Evolutionary conservation across 2,329 filamentous ascomycete species (phyloP).

Genomic region (Colletotrichum cuscutae): DNA sequence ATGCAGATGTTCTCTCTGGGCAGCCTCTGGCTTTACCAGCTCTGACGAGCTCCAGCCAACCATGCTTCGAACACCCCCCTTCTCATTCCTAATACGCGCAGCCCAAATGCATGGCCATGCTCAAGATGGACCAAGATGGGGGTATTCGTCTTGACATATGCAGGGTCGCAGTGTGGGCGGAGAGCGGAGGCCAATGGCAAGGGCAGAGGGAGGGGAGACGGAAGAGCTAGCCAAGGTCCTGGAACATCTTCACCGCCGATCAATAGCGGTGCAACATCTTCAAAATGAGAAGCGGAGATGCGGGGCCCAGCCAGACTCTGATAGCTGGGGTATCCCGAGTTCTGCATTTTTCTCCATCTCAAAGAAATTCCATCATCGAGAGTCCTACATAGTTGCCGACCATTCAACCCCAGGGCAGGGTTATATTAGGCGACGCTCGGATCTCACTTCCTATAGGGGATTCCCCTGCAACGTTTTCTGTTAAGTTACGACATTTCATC

Average conservation of each 20-base stretch:
- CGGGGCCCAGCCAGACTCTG: background rate
- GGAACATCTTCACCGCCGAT: constrained; percentile 1
- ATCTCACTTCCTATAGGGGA: background rate
- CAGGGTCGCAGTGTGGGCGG: background rate
- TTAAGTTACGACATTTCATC: background rate
- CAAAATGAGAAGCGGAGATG: background rate
- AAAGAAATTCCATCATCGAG: background rate
- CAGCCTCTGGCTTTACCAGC: background rate
- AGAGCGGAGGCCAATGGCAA: background rate
- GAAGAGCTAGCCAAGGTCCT: background rate
- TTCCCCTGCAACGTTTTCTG: background rate
- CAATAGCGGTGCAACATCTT: background rate
- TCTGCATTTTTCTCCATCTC: background rate
- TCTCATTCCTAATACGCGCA: background rate
- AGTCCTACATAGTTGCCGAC: background rate
- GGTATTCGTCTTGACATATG: background rate
- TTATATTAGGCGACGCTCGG: background rate
- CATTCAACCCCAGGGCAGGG: background rate
- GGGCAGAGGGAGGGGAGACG: background rate
- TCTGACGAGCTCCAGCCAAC: background rate
- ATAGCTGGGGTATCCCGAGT: background rate
- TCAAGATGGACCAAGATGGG: background rate
- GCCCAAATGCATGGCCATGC: background rate
- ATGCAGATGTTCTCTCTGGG: background rate
- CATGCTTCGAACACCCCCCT: background rate